Base-by-base conservation (phyloP, 768 basidiomycete species). In the Kwoniella dejecticola region DNA sequence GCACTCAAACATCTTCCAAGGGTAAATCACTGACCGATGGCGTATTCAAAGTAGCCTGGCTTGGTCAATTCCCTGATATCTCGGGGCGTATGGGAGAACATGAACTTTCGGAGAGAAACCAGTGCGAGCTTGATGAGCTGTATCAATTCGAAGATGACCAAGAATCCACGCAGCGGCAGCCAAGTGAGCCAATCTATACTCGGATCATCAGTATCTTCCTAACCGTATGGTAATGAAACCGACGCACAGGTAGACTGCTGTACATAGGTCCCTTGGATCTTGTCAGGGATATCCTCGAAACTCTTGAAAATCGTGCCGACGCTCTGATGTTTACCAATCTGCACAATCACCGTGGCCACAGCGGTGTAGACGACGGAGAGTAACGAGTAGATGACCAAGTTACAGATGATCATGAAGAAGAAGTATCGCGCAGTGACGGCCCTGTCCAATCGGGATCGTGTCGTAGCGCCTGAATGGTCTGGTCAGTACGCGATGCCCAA, bases 141-240 rank as follows among this genome's bases (percentile, higher is more conserved):
- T 5, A 96, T 95, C 31, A 99, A 82, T 77, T 99, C 96, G 74
- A 98, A 98, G 57, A 97, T 82, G 10, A 86, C 89, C 41, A 98
- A 84, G 84, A 97, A 96, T 24, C 94, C 96, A 75, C 95, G 90
- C 36, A 98, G 83, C 6, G 93, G 91, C 82, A 94, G 91, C 82
- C 87, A 94, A 3, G 91, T 95, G 52, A 95, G 80, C 91, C 91
- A 95, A 79, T 89, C 96, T 21, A 89, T n/a, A 26, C n/a, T 1
- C 11, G 12, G 17, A 12, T 42, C 41, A 19, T 42, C 8, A 42
- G 41, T 42, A 42, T n/a, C 6, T 19, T 42, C 6, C 41, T 5
- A 19, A 8, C 19, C 41, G 11, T 8, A 5, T 24, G 26, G 13
- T 21, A 19, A 36, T 42, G 31, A 49, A 13, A 26, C 11, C 19